A percentile compares a stretch with the other conserved stretches of the same genome.
Evolutionary conservation across 768 basidiomycete genomes (phyloP).

Genomic region (Tulasnella sp.): DNA sequence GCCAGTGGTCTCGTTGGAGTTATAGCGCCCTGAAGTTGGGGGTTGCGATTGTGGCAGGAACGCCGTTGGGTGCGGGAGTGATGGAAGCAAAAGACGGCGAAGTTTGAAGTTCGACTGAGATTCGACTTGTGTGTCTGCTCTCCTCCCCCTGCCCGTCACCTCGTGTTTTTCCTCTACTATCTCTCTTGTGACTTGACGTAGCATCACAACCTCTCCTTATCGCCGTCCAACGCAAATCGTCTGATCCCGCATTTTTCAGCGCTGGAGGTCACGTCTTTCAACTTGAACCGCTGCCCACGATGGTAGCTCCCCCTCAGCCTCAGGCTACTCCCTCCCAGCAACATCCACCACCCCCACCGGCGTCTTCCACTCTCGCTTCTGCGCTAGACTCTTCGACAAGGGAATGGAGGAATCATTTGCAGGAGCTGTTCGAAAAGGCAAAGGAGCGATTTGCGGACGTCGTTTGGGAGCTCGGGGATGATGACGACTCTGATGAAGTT

Average conservation of each 20-base stretch:
- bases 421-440: conserved; percentile 67
- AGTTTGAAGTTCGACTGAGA: not conserved
- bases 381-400: conserved; percentile 42
- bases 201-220: not conserved
- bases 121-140: not conserved
- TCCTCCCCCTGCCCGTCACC: not conserved
- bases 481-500: conserved; percentile 50
- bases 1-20: not conserved
- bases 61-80: not conserved
- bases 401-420: conserved; percentile 75
- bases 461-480: conserved; percentile 67
- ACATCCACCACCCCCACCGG: conserved; percentile 5
- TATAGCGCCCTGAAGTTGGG: no score
- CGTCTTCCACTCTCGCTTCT: conserved; percentile 19
- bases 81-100: not conserved
- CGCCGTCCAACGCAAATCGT: not conserved
- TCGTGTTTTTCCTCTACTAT: not conserved
- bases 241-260: not conserved
- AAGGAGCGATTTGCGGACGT: conserved; percentile 94
- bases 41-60: not conserved
- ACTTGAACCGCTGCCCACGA: not conserved
- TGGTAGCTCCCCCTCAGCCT: not conserved
- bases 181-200: not conserved
- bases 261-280: not conserved
- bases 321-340: not conserved